Conservation (phyloP, 208 protist species). For the Acanthamoeba castellanii region DNA sequence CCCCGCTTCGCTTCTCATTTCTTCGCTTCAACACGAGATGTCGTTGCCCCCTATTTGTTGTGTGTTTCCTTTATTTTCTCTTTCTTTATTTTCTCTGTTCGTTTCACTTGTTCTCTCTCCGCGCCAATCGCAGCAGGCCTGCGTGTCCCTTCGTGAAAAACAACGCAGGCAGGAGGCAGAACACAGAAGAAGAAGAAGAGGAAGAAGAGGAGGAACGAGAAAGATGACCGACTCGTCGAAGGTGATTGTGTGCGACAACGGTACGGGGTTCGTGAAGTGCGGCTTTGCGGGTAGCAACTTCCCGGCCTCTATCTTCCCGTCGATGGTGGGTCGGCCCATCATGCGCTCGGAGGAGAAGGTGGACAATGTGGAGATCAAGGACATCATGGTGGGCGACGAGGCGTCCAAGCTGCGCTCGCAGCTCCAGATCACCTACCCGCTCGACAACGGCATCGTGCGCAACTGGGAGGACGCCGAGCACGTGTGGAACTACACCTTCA, state of each 20-base stretch:
- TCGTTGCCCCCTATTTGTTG: not conserved
- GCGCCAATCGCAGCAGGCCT: not conserved
- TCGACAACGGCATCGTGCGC: constrained; percentile 97
- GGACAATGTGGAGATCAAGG: constrained; percentile 87
- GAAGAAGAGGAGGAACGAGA: not conserved
- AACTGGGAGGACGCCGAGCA: constrained; percentile 98
- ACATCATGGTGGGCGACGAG: constrained; percentile 97
- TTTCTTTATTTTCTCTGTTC: not conserved
- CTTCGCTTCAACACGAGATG: too few species aligned
- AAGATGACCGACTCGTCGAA: constrained; percentile 76
- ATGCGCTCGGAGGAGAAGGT: constrained; percentile 92
- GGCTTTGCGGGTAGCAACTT: constrained; percentile 98
- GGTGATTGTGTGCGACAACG: constrained; percentile 90
- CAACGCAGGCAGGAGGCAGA: not conserved
- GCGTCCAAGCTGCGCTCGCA: constrained; percentile 88
- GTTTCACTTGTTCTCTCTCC: too few species aligned
- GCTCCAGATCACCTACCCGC: constrained; percentile 95
- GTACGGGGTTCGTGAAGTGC: constrained; percentile 96
- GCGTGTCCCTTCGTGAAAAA: not conserved
- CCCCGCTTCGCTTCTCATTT: not conserved
- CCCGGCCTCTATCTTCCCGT: constrained; percentile 97
- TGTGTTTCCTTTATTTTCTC: not conserved
- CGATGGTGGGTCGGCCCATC: constrained; percentile 96
- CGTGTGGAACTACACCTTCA: constrained; percentile 97
- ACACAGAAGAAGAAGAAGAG: not conserved